Percentiles rank a stretch among this genome's conserved stretches.
Evolutionary conservation across 2,329 filamentous ascomycete genomes (phyloP).

Genomic region (Daldinia sp.): DNA sequence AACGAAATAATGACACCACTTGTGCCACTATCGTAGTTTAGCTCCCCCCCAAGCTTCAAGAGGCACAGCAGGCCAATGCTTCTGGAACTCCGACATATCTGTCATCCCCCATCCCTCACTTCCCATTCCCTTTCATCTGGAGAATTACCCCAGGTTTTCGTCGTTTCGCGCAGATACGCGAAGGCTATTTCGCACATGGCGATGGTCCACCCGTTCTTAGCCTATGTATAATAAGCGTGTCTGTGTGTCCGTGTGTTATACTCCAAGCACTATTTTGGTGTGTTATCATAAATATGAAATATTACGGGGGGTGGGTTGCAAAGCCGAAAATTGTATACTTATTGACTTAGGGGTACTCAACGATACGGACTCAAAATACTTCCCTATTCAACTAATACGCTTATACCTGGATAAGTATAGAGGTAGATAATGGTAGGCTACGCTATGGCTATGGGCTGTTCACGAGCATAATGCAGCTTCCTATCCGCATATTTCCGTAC

Average conservation of each 20-base stretch:
- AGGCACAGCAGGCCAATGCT: not conserved
- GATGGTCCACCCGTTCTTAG: conserved; percentile 28
- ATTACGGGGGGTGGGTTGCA: not conserved
- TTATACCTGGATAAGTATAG: not conserved
- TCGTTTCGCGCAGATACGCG: conserved; percentile 30
- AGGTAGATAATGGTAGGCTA: not conserved
- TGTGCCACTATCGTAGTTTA: conserved; percentile 21
- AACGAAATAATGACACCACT: conserved; percentile 23
- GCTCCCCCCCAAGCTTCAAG: not conserved
- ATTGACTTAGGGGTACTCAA: not conserved
- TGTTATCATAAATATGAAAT: not conserved
- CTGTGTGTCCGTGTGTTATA: not conserved
- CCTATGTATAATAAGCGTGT: not conserved
- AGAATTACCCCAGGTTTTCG: conserved; percentile 34
- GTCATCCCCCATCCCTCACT: no score
- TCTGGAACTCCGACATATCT: not conserved
- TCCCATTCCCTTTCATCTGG: conserved; percentile 15
- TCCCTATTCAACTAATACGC: not conserved
- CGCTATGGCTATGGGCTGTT: conserved; percentile 2
- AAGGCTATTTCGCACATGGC: conserved; percentile 15
- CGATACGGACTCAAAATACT: not conserved
- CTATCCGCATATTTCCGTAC: conserved; percentile 31
- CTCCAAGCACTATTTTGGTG: conserved; percentile 6
- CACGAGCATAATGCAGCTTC: conserved; percentile 9
- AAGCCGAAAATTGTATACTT: not conserved